phyloP scores from a whole-genome alignment of 768 basidiomycete genomes.

The Sarcodon sp. region DNA sequence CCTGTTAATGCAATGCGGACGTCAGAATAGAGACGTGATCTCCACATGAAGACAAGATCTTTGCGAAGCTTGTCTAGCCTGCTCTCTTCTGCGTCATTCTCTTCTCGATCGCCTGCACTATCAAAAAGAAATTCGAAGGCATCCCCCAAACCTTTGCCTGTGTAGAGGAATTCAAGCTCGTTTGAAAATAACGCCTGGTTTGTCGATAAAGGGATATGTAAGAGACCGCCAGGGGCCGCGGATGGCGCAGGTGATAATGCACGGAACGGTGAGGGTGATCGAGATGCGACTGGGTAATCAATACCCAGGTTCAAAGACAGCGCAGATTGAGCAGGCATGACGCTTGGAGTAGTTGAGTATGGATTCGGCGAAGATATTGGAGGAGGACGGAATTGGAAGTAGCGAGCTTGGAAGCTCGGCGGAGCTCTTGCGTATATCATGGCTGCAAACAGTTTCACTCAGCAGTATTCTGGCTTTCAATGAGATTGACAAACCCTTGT shows the following conservation, averaged over 20 bases:
- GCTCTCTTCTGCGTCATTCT: constrained; percentile 35
- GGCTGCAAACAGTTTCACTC: constrained; percentile 30
- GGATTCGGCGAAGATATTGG: constrained; percentile 37
- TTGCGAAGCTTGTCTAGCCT: constrained; percentile 80
- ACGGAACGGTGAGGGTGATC: constrained; percentile 31
- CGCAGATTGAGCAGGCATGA: constrained; percentile 43
- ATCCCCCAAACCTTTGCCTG: constrained; percentile 79
- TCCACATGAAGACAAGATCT: constrained; percentile 95
- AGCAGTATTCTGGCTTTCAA: not conserved
- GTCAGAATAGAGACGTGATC: constrained; percentile 88
- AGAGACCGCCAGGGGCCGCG: constrained; percentile 26
- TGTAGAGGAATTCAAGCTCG: constrained; percentile 91
- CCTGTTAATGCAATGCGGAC: constrained; percentile 71
- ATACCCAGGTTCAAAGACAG: constrained; percentile 35
- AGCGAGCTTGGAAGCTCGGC: constrained; percentile 80
- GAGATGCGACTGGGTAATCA: constrained; percentile 25
- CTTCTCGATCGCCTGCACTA: constrained; percentile 25
- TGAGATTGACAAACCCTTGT: constrained; percentile 60
- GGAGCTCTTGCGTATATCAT: constrained; percentile 93
- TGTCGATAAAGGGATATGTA: constrained; percentile 54
- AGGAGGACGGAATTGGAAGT: constrained; percentile 67
- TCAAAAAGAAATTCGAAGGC: constrained; percentile 86
- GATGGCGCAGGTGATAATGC: constrained; percentile 32
- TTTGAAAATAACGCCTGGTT: constrained; percentile 78
- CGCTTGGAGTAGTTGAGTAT: constrained; percentile 33